phyloP scores from a whole-genome alignment of 1,139 yeast genomes.

The Suhomyces maxii region DNA sequence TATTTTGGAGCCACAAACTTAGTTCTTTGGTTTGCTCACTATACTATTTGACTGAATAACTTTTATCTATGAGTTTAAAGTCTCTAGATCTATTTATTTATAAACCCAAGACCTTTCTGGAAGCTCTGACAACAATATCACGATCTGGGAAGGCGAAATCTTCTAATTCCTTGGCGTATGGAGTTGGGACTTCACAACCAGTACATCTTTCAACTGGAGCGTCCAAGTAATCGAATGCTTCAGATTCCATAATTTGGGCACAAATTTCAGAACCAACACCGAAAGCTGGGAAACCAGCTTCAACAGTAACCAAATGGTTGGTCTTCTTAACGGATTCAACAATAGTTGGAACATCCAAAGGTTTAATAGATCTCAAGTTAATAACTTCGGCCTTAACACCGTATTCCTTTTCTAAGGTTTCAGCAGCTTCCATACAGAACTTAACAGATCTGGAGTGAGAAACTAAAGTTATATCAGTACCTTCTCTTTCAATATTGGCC shows the following conservation, averaged over 20 bases:
- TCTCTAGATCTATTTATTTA: slow-evolving; percentile 16
- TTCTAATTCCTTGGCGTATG: slow-evolving; percentile 95
- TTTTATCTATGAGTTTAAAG: background rate
- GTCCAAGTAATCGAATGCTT: slow-evolving; percentile 96
- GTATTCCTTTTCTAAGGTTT: slow-evolving; percentile 74
- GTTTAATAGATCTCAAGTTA: slow-evolving; percentile 96
- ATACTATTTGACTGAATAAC: background rate
- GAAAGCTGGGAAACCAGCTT: slow-evolving; percentile 96
- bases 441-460: slow-evolving; percentile 90
- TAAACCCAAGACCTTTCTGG: slow-evolving; percentile 83
- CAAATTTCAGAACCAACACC: slow-evolving; percentile 98
- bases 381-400: slow-evolving; percentile 92
- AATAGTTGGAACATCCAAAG: slow-evolving; percentile 87
- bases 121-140: slow-evolving; percentile 86
- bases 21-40: too few species aligned
- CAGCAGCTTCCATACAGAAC: slow-evolving; percentile 88
- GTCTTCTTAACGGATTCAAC: slow-evolving; percentile 92
- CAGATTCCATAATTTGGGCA: slow-evolving; percentile 98
- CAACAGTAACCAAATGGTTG: slow-evolving; percentile 92
- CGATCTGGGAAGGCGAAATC: slow-evolving; percentile 98
- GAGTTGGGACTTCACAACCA: slow-evolving; percentile 99
- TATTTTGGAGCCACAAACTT: background rate
- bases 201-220: slow-evolving; percentile 99
- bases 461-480: slow-evolving; percentile 85
- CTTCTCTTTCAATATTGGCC: slow-evolving; percentile 93